Evolutionary conservation across 2,329 filamentous ascomycete genomes (phyloP).

Genomic region (Phymatotrichopsis omnivora): DNA sequence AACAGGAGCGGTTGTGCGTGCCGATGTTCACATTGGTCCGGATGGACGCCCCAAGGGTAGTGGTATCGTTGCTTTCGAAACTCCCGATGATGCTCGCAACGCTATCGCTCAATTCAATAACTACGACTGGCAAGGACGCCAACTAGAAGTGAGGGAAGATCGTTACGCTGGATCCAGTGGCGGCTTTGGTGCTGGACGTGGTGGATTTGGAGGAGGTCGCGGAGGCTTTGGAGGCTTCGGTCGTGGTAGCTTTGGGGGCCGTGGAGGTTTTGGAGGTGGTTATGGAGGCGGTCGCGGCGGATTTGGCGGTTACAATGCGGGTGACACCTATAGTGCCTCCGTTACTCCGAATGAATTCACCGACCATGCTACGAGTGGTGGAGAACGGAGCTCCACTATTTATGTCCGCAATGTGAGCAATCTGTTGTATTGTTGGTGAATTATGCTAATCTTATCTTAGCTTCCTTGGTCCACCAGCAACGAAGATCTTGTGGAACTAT

Average conservation of each 20-base stretch:
- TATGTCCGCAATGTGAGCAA: constrained; percentile 89
- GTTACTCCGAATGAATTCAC: constrained; percentile 81
- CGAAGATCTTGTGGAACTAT: constrained; percentile 90
- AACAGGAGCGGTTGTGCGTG: constrained; percentile 73
- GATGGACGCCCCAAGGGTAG: constrained; percentile 94
- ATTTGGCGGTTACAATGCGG: constrained; percentile 38
- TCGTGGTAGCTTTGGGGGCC: constrained; percentile 49
- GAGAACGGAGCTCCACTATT: constrained; percentile 72
- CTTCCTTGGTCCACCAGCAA: constrained; percentile 99
- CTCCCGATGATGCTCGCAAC: constrained; percentile 83
- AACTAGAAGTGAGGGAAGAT: constrained; percentile 91
- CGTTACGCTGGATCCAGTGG: constrained; percentile 62
- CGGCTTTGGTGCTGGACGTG: constrained; percentile 39
- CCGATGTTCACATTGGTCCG: constrained; percentile 84
- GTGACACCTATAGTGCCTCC: constrained; percentile 43
- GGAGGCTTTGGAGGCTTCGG: constrained; percentile 48
- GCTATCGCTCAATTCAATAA: constrained; percentile 97
- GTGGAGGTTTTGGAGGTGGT: constrained; percentile 33
- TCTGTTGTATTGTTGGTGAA: constrained; percentile 29
- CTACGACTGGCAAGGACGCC: constrained; percentile 93
- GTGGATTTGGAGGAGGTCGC: constrained; percentile 37
- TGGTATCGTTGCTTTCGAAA: constrained; percentile 94
- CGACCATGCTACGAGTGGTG: constrained; percentile 77
- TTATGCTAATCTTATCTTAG: constrained; percentile 41
- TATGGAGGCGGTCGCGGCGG: constrained; percentile 24